phyloP scores from a whole-genome alignment of 129 eudicot species.

The Calendula officinalis region DNA sequence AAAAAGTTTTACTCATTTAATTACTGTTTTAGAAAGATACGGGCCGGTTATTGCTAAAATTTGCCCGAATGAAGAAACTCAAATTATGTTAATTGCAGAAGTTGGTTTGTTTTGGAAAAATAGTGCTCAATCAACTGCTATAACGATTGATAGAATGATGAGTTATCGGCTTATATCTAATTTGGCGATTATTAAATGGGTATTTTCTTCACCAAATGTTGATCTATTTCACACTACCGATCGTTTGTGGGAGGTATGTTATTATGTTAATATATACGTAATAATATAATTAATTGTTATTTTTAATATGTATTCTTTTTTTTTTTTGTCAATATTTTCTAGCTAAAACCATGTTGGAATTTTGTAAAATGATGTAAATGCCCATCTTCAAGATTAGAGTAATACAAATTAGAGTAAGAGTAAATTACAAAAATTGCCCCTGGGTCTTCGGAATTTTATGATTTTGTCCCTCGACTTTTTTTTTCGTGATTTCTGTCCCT shows the following conservation, averaged over 20 bases:
- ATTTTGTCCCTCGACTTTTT: too few relatives aligned
- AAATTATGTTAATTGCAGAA: slow-evolving; percentile 70
- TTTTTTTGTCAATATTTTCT: neutral
- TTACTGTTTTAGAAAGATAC: slow-evolving; percentile 91
- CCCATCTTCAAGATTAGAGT: too few relatives aligned
- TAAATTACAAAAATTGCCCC: too few relatives aligned
- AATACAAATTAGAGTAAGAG: too few relatives aligned
- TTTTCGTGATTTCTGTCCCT: too few relatives aligned
- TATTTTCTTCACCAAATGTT: slow-evolving; percentile 62
- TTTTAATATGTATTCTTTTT: neutral
- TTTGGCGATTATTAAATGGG: slow-evolving; percentile 93
- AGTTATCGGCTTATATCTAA: slow-evolving; percentile 94
- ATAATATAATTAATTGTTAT: slow-evolving; percentile 5
- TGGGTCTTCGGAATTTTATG: too few relatives aligned
- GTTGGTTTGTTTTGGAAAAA: slow-evolving; percentile 79
- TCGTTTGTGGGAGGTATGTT: slow-evolving; percentile 88
- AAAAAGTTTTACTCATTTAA: slow-evolving; percentile 92
- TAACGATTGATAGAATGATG: slow-evolving; percentile 94
- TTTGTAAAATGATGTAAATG: too few relatives aligned
- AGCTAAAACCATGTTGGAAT: too few relatives aligned
- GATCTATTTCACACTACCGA: slow-evolving; percentile 85
- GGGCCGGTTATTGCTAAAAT: slow-evolving; percentile 79
- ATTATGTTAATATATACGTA: neutral
- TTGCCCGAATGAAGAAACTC: slow-evolving; percentile 81
- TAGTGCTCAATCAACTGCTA: slow-evolving; percentile 83